Conservation (phyloP, 306 rosid genomes). For the Begonia masoniana region DNA sequence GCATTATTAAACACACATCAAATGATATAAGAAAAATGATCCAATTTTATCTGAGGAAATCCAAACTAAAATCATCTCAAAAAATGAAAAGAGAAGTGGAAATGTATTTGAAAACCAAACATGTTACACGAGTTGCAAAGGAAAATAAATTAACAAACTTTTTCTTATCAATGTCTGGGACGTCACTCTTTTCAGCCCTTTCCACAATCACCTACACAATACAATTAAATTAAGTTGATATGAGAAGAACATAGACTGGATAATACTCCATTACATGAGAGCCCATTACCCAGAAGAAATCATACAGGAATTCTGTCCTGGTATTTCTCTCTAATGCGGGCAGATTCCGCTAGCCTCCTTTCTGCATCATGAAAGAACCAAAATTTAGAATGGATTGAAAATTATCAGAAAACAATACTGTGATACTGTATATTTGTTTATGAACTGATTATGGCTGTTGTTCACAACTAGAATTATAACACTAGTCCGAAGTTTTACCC, state of each 20-base stretch:
- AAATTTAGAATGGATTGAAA: background rate
- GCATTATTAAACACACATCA: no score
- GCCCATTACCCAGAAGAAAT: conserved; percentile 1
- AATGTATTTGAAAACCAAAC: no score
- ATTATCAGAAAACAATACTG: no score
- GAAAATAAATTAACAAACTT: conserved; percentile 25
- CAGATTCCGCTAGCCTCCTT: conserved; percentile 47
- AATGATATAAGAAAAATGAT: no score
- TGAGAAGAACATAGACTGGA: background rate
- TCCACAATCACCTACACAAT: conserved; percentile 48
- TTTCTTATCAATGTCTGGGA: conserved; percentile 52
- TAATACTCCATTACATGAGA: no score
- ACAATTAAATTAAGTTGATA: background rate
- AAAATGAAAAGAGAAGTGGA: no score
- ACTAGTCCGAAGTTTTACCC: no score
- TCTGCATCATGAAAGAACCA: conserved; percentile 19
- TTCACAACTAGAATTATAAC: no score
- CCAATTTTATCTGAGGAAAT: no score
- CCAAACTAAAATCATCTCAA: no score
- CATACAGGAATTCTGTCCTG: conserved; percentile 58
- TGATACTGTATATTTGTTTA: no score
- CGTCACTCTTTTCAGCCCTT: conserved; percentile 49
- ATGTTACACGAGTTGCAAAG: background rate
- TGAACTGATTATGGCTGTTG: no score
- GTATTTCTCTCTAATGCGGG: conserved; percentile 43